Evolutionary conservation across 2,329 filamentous ascomycete species (phyloP).

Genomic region (Stachybotrys elegans): DNA sequence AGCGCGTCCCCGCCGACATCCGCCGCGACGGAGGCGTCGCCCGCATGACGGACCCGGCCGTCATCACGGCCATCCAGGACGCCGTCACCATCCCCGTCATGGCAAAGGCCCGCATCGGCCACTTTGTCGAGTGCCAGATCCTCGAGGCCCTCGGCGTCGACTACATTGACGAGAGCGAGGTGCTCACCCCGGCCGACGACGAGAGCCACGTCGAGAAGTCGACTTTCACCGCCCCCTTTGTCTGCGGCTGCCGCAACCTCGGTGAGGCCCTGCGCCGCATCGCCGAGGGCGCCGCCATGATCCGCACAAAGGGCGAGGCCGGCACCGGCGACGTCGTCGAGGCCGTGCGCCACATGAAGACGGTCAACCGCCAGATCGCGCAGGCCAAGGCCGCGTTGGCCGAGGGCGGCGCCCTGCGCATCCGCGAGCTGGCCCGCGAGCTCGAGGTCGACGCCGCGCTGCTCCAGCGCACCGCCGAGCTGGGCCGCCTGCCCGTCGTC

Average conservation of each 20-base stretch:
- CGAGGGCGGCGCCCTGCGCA: slow-evolving; percentile 43
- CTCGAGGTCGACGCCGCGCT: slow-evolving; percentile 73
- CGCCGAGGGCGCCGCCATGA: slow-evolving; percentile 94
- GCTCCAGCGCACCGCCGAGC: slow-evolving; percentile 79
- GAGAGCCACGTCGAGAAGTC: slow-evolving; percentile 88
- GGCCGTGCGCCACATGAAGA: slow-evolving; percentile 93
- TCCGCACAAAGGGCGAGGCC: slow-evolving; percentile 96
- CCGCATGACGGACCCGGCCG: slow-evolving; percentile 90
- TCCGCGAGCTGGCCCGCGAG: slow-evolving; percentile 73
- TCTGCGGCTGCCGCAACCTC: slow-evolving; percentile 92
- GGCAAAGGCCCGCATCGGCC: slow-evolving; percentile 96
- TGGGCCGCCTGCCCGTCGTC: slow-evolving; percentile 86
- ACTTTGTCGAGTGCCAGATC: slow-evolving; percentile 98
- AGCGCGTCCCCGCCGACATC: slow-evolving; percentile 96
- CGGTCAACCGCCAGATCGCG: slow-evolving; percentile 77
- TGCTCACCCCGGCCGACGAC: slow-evolving; percentile 90
- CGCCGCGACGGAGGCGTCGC: slow-evolving; percentile 87
- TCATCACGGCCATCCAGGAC: slow-evolving; percentile 94
- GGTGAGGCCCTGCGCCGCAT: slow-evolving; percentile 90
- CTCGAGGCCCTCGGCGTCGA: slow-evolving; percentile 92
- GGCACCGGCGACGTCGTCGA: slow-evolving; percentile 96
- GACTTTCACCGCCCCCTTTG: slow-evolving; percentile 79
- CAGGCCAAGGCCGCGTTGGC: slow-evolving; percentile 70
- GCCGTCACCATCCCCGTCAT: slow-evolving; percentile 97
- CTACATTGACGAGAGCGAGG: slow-evolving; percentile 98